Base-by-base conservation (phyloP, 2,329 filamentous ascomycete species). In the Xylariaceae sp. region DNA sequence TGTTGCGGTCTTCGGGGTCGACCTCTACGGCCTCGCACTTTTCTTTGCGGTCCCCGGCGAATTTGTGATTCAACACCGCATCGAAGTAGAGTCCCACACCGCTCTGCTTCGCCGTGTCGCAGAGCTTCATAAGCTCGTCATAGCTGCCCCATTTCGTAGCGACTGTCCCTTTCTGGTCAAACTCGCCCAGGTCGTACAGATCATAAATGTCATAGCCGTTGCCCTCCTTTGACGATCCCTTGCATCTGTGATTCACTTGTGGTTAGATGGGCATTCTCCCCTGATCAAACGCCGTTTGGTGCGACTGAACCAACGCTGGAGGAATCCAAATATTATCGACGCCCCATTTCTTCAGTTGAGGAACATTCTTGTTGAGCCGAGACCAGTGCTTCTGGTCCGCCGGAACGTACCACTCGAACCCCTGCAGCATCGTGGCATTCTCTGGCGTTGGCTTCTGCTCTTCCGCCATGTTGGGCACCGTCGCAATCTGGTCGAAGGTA, bases 141-240 rank as follows among this genome's bases (percentile, higher is more conserved):
- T 78, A 79, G 2, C 68, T 66, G 2, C 84, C 84, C 83, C 83
- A 89, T 68, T 87, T 87, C 1, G 83, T 87, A 3, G 67, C 64
- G 4, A 64, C 64, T 0, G 67, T 59, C 15, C 79, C 81, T 57
- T 87, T 87, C 55, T 87, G 82, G 32, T 86, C 76, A 51, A 87
- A 88, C 56, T 88, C 84, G 24, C 84, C 84, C 3, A 85, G 62
- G 47, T 85, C 81, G 52, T 81, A 85, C 12, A 88, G 62, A 55
- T 87, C 84, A 55, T 86, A 87, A 47, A 80, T 71, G 57, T 83
- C 81, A 50, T 85, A 84, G 4, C 84, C 84, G 52, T 85, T 86
- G 16, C 81, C 78, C 1, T 74, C 71, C 22, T 71, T 72, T 44
- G 77, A 76, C 1, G 48, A 50, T 24, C 76, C 82, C 64, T 87